Evolutionary conservation across 352 stramenopile species (phyloP), one percentile per base, ranked within the genome.

Genomic region (Pythium volutum): DNA sequence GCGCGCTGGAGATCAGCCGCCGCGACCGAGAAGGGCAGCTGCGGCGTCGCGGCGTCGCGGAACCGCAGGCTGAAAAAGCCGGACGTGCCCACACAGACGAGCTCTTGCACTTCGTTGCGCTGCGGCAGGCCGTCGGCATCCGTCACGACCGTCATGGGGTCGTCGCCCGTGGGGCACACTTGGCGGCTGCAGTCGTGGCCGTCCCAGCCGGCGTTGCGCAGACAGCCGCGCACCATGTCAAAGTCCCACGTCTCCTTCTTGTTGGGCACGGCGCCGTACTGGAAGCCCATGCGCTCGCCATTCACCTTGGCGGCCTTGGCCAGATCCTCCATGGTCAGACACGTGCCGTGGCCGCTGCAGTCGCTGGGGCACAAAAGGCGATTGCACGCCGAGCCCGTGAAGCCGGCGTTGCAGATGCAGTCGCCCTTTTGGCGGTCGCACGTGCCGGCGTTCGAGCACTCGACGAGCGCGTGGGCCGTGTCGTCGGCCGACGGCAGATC

Each of bases 181-280:
- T 87, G 69, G 51, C 73, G 69, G 15, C 78, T 84, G 73, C 94
- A 98, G 54, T 95, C 87, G 55, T 97, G 77, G n/a, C 91, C 93
- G 52, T 84, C 83, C 81, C 88, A 98, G 18, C 90, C 92, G 39
- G 77, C 26, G 38, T 88, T 87, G 68, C 92, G 97, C 23, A 87
- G 77, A 70, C 90, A 98, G 25, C 86, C 86, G 46, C 87, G 86
- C 39, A 84, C 67, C 64, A 93, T 79, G 36, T 97, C 81, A 51
- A 91, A 92, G 71, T 98, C 91, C 91, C 91, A 98, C 0, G 80
- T 91, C 69, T 89, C 76, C 56, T 89, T 87, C 53, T 88, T 90
- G 71, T 93, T 91, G 29, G 81, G 81, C 27, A 90, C 78, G 12
- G 76, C 74, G 18, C 81, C 81, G 48, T 91, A 91, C 1, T 58